Conservation (phyloP, 2,329 filamentous ascomycete genomes). For the Colletotrichum chrysophilum region DNA sequence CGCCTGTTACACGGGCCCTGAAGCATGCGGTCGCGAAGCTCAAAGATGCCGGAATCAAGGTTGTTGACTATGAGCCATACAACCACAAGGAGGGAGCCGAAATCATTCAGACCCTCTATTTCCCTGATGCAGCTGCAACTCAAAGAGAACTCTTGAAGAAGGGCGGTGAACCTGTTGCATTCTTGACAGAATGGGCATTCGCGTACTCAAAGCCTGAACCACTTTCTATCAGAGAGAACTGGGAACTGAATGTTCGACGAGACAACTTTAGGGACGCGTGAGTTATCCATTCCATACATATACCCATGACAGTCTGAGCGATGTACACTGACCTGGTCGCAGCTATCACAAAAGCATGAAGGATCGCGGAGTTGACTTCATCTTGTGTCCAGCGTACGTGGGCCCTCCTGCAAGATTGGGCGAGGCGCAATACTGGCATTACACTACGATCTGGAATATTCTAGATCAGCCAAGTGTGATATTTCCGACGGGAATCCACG, state of each 20-base stretch:
- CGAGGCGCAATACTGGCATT: conserved; percentile 28
- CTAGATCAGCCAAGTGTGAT: conserved; percentile 32
- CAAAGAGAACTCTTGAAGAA: conserved; percentile 18
- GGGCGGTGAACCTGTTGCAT: conserved; percentile 31
- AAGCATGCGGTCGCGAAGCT: conserved; percentile 19
- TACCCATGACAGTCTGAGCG: neutral
- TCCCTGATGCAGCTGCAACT: conserved; percentile 27
- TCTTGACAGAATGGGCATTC: conserved; percentile 31
- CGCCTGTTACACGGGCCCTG: conserved; percentile 27
- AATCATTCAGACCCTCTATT: conserved; percentile 27
- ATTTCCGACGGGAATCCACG: conserved; percentile 28
- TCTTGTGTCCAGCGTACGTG: conserved; percentile 30
- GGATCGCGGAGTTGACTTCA: conserved; percentile 28
- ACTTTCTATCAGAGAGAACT: conserved; percentile 23
- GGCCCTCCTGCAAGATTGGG: conserved; percentile 26
- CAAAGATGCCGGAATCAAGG: conserved; percentile 24
- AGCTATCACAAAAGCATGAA: conserved; percentile 23
- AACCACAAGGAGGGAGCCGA: conserved; percentile 25
- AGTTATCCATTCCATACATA: conserved; percentile 35
- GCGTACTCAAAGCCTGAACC: conserved; percentile 8
- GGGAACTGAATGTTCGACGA: conserved; percentile 25
- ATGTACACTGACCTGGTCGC: neutral
- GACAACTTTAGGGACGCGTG: conserved; percentile 19
- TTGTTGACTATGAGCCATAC: conserved; percentile 27
- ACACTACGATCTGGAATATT: conserved; percentile 36